Evolutionary conservation across 1,139 yeast species (phyloP), one percentile per base, ranked within the genome.

Genomic region (Blastobotrys persicus): DNA sequence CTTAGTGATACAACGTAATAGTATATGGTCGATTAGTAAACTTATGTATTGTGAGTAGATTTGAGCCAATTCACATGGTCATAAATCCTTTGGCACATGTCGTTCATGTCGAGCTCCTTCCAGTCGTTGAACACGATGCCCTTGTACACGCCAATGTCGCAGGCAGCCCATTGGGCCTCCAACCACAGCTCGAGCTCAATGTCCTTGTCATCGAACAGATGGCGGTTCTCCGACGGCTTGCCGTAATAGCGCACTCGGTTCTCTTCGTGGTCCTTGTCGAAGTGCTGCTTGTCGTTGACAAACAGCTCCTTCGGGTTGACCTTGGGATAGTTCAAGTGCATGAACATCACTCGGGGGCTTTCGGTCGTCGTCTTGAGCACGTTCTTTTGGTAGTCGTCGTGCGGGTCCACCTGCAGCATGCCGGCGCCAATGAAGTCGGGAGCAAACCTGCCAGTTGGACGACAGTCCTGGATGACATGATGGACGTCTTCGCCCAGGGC

Each of bases 391-490:
- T 64, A 80, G 63, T 84, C 91, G 50, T 77, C 80, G 7, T 73
- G 74, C 0, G 91, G 88, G 61, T 83, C 82, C 55, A 70, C 79
- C 63, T 85, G 92, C 2, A 85, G 85, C 91, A 85, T 84, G 12
- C 86, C 88, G 13, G 81, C 77, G 6, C 87, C 87, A 16, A 73
- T 64, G 59, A 77, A 82, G 26, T 72, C 73, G 1, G 42, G 26
- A 20, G 46, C 47, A 43, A 54, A 53, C 13, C 52, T 45, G 2
- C 59, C 70, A 50, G 78, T 73, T 0, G 85, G 82, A 52, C 72
- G 71, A 42, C 79, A 64, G 54, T 78, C 79, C 53, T 70, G 74
- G 44, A 79, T 77, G n/a, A 86, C 88, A 65, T 85, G 91, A 61
- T 87, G 85, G 56, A 72, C 83, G 1, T 79, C 73, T 45, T 80